Base-by-base conservation (phyloP, 2,329 filamentous ascomycete species). In the Colletotrichum trifolii region DNA sequence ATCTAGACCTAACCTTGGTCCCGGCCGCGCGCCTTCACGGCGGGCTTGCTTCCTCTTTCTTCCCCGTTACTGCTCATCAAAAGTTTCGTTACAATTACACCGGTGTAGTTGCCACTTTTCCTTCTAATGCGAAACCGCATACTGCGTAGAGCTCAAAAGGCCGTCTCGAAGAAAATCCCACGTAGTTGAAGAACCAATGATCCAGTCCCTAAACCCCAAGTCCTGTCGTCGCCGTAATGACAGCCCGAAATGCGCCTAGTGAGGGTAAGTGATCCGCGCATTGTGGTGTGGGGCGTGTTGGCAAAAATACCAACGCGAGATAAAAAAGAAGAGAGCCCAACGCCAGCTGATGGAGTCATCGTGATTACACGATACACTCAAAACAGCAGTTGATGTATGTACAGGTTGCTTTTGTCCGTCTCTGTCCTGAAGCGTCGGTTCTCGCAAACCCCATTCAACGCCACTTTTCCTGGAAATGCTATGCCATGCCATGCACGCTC, bases 401-500 rank as follows among this genome's bases (percentile, higher is more conserved):
- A 67, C 66, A 67, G 34, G 45, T 60, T 63, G 54, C 49, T 61
- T 62, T 67, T 62, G 39, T 45, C 52, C 49, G 56, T 58, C 57
- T 54, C 66, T 65, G 60, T 53, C 38, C 63, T 46, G 39, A 65
- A 63, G 60, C 43, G 54, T 42, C 60, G 54, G 49, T 63, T 64
- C 15, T 67, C 46, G 52, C 54, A 55, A 64, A 33, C 54, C 53
- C 56, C 59, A 54, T 42, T 54, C 49, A 59, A 66, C 60, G 57
- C 66, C 67, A 46, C 60, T 60, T 59, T 61, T 39, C 60, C 55
- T 58, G 54, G 56, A 64, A 64, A 64, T 68, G 62, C 61, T 66
- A 68, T 68, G 61, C 61, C 66, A 72, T 73, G 72, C 71, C 71
- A 73, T 77, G 73, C 75, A 74, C 74, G 74, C 73, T 77, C 71